Evolutionary conservation across 2,329 filamentous ascomycete species (phyloP).

Genomic region (Cladophialophora chaetospira): DNA sequence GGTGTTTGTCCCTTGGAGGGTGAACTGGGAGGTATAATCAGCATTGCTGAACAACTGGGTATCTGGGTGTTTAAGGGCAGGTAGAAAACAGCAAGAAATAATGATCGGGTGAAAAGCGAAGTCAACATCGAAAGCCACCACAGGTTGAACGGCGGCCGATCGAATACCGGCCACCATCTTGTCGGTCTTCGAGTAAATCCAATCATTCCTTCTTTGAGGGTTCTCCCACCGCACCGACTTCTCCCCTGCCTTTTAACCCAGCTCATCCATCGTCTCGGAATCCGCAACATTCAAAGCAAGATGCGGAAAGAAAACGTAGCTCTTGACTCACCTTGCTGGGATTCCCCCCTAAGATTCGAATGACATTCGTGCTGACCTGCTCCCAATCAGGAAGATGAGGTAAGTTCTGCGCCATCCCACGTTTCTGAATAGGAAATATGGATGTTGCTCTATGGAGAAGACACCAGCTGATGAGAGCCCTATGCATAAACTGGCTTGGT

Average conservation of each 20-base stretch:
- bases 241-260: background rate
- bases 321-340: constrained; percentile 68
- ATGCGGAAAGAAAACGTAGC: background rate
- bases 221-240: too few relatives aligned
- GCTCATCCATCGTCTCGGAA: background rate
- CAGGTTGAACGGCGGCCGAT: too few relatives aligned
- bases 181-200: too few relatives aligned
- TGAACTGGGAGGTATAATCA: constrained; percentile 49
- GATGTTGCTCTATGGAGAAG: background rate
- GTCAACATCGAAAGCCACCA: too few relatives aligned
- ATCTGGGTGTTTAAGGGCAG: background rate
- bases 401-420: constrained; percentile 62
- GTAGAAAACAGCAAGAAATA: too few relatives aligned
- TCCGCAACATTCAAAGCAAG: background rate
- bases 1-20: constrained; percentile 82
- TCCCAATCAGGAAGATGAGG: constrained; percentile 71
- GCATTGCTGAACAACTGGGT: background rate
- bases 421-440: background rate
- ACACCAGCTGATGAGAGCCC: background rate
- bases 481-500: background rate
- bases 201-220: too few relatives aligned
- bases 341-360: constrained; percentile 87
- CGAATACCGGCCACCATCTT: too few relatives aligned
- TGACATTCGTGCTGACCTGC: constrained; percentile 73
- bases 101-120: too few relatives aligned